Evolutionary conservation across 139 green algal species (phyloP), one percentile per base, ranked within the genome.

Genomic region (Chlorella sp.): DNA sequence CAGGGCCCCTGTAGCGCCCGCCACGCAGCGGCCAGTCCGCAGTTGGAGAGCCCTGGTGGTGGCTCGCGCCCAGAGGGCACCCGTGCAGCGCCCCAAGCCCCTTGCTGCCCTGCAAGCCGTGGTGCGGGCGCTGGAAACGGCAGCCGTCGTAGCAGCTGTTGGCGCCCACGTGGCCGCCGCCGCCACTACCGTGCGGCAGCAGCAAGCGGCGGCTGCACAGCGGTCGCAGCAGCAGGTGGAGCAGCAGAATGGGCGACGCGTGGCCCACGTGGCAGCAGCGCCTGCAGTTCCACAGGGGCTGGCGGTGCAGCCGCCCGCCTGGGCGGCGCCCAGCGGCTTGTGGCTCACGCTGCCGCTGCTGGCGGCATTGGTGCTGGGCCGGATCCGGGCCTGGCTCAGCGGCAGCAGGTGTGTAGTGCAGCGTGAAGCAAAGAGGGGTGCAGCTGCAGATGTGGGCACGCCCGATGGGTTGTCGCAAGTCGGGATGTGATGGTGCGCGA

Each of bases 301-400:
- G 1, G 40, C 40, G 13, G 40, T 22, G 24, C 36, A 22, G 58
- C 62, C 41, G 0, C 56, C 32, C 78, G 32, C 20, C 19, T 83
- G 77, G 65, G 19, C 41, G 11, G 8, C 65, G 1, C 46, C 30
- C 30, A 48, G 41, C 40, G 7, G 41, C 7, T 4, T 74, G 58
- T 72, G n/a, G 60, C 60, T 84, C 40, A 73, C 82, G n/a, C 72
- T 86, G 19, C 82, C 76, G 1, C 60, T 76, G 46, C 20, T 85
- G n/a, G 82, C 43, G 9, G 65, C 72, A 16, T 13, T 85, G 72
- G 38, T 36, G 30, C 81, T 85, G 54, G 81, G 73, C 28, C 81
- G 73, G 65, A 43, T 85, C 40, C 81, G 73, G 9, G 7, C 85
- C 74, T 64, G 70, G 80, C 58, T 83, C 43, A 36, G 38, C 22